Base-by-base conservation (phyloP, 768 basidiomycete species). In the Lyophyllum decastes region DNA sequence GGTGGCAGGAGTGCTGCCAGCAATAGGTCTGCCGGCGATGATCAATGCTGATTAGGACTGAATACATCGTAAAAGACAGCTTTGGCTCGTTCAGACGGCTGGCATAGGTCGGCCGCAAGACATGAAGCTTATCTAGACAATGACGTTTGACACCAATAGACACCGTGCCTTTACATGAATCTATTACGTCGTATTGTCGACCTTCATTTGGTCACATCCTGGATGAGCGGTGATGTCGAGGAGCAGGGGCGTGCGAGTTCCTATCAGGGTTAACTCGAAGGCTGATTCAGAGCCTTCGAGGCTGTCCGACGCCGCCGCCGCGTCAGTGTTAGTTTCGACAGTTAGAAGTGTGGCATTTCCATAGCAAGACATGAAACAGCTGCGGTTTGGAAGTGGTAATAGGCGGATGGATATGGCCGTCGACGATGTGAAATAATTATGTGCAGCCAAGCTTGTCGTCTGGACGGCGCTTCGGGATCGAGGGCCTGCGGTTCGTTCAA, bases 151-250 rank as follows among this genome's bases (percentile, higher is more conserved):
- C 40, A 41, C n/a, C 40, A 19, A 19, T n/a, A 4, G 40, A 41
- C 40, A 19, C n/a, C n/a, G 40, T 41, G 40, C 40, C 40, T 41
- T 41, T 41, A 4, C n/a, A 41, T n/a, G 19, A 38, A 30, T 41
- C 25, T 41, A 21, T n/a, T 38, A 51, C 22, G 24, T 30, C 14
- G 38, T 12, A n/a, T 33, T n/a, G 38, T 43, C 38, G 4, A 16
- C 7, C 35, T 38, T 38, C 35, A 38, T 38, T 16, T 41, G 40
- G 16, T 5, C 17, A 41, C 4, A 19, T 10, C 40, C 40, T 19
- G 16, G 10, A 48, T 24, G 34, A 54, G 43, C 44, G 48, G 48
- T 10, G 52, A 61, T 55, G 49, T 55, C 60, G 52, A 61, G 52
- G 56, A 57, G 24, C 24, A 45, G 40, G 43, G 40, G 24, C 1